Conservation (phyloP, 306 rosid species). For the Inga oerstediana region DNA sequence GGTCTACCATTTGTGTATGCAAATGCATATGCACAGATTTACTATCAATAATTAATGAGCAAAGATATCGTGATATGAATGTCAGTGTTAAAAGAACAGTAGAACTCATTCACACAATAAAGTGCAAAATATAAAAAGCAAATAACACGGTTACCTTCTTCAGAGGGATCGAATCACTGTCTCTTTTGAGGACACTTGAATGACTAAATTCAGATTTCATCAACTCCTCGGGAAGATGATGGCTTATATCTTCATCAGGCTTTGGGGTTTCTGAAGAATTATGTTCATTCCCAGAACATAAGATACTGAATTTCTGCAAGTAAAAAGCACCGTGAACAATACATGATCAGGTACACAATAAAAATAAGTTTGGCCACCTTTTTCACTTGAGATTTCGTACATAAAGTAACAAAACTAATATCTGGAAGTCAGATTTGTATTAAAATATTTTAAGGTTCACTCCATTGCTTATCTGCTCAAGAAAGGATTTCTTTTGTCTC, state of each 20-base stretch:
- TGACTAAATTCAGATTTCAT: constrained; percentile 54
- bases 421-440: no score
- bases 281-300: constrained; percentile 75
- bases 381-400: neutral
- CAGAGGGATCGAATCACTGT: constrained; percentile 42
- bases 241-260: constrained; percentile 45
- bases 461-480: neutral
- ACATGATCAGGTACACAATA: neutral
- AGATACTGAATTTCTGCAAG: constrained; percentile 72
- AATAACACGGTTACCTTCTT: constrained; percentile 47
- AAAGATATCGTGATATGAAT: neutral
- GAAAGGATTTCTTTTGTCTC: no score
- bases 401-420: no score
- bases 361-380: neutral
- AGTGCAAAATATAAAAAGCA: constrained; percentile 13
- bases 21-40: neutral
- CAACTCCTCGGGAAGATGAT: constrained; percentile 53
- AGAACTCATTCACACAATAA: neutral
- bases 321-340: constrained; percentile 2
- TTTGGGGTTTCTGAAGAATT: constrained; percentile 64
- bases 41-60: neutral
- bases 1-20: neutral
- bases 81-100: constrained; percentile 8
- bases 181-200: constrained; percentile 40
- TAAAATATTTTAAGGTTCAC: neutral